These are phyloP conservation scores for Pharus latifolius DNA, from an alignment of 176 grass and related monocot genomes.

Conservation along the genomic window DNA sequence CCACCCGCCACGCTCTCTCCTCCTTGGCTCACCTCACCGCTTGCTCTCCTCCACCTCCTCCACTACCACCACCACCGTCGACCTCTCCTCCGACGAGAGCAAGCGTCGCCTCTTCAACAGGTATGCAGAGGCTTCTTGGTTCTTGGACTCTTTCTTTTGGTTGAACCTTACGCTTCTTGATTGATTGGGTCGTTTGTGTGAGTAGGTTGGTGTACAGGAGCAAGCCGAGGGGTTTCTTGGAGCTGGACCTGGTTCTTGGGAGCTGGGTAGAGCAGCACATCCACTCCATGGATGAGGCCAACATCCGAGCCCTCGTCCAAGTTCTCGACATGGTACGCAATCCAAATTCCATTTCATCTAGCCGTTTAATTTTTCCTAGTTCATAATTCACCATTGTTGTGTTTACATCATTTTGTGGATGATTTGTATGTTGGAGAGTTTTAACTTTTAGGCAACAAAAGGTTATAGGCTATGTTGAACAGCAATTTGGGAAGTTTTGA, in stretches of 20 bases:
- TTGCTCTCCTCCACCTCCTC: not conserved
- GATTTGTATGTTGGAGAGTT: too few species aligned
- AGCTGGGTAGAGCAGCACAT: slow-evolving; percentile 88
- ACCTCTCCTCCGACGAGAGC: slow-evolving; percentile 72
- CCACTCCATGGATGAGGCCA: slow-evolving; percentile 56
- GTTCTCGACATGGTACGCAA: slow-evolving; percentile 78
- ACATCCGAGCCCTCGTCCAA: slow-evolving; percentile 61
- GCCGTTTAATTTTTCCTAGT: not conserved
- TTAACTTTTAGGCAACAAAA: too few species aligned
- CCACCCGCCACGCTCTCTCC: slow-evolving; percentile 19
- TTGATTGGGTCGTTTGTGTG: not conserved
- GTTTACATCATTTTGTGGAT: too few species aligned
- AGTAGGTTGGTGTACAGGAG: slow-evolving; percentile 80
- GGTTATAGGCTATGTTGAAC: too few species aligned
- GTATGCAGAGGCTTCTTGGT: not conserved
- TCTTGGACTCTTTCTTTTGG: not conserved
- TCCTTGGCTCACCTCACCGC: not conserved
- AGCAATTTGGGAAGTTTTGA: too few species aligned
- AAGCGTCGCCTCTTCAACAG: slow-evolving; percentile 82
- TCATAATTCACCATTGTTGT: too few species aligned
- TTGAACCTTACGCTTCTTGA: not conserved
- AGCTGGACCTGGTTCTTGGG: slow-evolving; percentile 82
- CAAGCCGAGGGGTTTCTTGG: slow-evolving; percentile 88
- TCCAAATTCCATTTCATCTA: not conserved
- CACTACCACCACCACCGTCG: slow-evolving; percentile 4